Base-by-base conservation (phyloP, 2,329 filamentous ascomycete species). In the Trichoderma gracile region DNA sequence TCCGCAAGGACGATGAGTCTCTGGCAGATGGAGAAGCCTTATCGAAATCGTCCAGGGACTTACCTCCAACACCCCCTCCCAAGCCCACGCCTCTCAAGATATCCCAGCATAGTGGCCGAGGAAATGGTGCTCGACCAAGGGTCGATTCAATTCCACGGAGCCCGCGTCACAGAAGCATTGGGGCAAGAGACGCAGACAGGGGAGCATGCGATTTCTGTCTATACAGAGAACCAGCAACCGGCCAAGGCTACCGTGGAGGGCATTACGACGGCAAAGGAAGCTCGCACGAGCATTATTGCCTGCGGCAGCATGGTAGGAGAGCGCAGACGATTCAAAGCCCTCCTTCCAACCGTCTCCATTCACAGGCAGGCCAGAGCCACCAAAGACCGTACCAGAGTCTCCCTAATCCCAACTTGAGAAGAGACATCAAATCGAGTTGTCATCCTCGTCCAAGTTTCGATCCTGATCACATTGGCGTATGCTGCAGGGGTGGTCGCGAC, bases 401-500 rank as follows among this genome's bases (percentile, higher is more conserved):
- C 3, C 60, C 59, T 17, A 17, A 54, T 23, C 49, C 54, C 25
- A 53, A 19, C 17, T 38, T 62, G 9, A 46, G 46, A 17, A 33
- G 46, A 23, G 30, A 21, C 17, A 14, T 53, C 40, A 46, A 12
- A 8, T 5, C 53, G 21, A 47, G 27, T n/a, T n/a, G n/a, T 5
- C 53, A 47, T 7, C 58, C 53, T 33, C 53, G 47, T 8, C 59
- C 45, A 42, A 61, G 58, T 49, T 64, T 67, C 46, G 69, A 68
- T 19, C 61, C 68, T n/a, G 60, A 69, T 15, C 71, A 74, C 52
- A 64, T 68, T 43, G 68, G 68, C 8, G 67, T 74, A 30, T 72
- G 71, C 67, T 72, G 72, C 47, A 71, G 69, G 63, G 70, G 67
- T 19, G 70, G 71, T 55, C 69, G 70, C 65, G 71, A 70, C 14